Evolutionary conservation across 495 filamentous ascomycete genomes (phyloP), one percentile per base, ranked within the genome.

Genomic region (Tuber umbilicatum): DNA sequence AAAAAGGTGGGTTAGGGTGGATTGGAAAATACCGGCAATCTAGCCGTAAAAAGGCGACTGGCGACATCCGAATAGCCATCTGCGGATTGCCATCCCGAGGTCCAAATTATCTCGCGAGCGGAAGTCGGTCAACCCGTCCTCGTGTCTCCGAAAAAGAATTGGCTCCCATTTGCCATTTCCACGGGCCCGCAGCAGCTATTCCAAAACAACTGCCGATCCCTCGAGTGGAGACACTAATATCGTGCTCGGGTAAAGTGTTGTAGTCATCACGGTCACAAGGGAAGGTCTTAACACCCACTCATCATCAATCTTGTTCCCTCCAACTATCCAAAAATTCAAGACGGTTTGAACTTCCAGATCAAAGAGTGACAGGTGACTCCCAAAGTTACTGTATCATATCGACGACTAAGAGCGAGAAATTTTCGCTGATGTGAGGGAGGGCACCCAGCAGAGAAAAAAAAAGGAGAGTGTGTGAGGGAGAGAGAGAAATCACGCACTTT

Each of bases 291-390:
- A 27, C 55, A 64, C 16, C 55, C n/a, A 60, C 10, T 12, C 27
- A 64, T 23, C n/a, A 55, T 27, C 55, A 27, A 64, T 19, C 23
- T 7, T 2, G 2, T 12, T 55, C 21, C 47, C 47, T 16, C 27
- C 55, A 64, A 6, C 55, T 19, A 17, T 12, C 27, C 55, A 64
- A 60, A 60, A 50, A 50, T 7, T 0, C 50, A 60, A 31, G n/a
- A 60, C n/a, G 50, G 50, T 60, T 60, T 60, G 14, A 60, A 60
- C 50, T 60, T 60, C 50, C 50, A 60, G 50, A 60, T 60, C 50
- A 31, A 27, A 64, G 55, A 0, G 35, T 19, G 27, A 64, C 55
- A 64, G 55, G 55, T 64, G 55, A 64, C 55, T 64, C 55, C 5
- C 4, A 27, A 31, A 64, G 27, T 35, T 64, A 55, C 50, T 14